phyloP scores from a whole-genome alignment of 2,329 filamentous ascomycete genomes.

The Aspergillus piperis region DNA sequence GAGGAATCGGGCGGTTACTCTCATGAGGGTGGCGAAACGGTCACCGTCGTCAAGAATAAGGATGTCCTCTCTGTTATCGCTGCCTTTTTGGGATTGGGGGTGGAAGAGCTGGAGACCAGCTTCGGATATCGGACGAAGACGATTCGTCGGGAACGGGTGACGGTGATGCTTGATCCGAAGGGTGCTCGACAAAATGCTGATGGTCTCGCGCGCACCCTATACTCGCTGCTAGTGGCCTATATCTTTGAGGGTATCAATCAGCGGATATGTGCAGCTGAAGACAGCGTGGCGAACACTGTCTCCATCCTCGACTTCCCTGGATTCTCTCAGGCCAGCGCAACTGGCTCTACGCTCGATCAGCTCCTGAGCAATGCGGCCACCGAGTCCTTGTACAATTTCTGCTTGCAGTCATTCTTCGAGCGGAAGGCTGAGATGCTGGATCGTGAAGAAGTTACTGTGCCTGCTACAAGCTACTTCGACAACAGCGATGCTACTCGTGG shows the following conservation, averaged over 20 bases:
- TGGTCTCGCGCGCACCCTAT: slow-evolving; percentile 88
- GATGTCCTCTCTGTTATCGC: slow-evolving; percentile 83
- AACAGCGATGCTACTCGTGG: slow-evolving; percentile 94
- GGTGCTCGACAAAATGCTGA: slow-evolving; percentile 91
- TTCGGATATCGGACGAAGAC: slow-evolving; percentile 97
- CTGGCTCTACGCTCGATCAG: slow-evolving; percentile 84
- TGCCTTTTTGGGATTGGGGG: slow-evolving; percentile 87
- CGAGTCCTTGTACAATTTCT: slow-evolving; percentile 89
- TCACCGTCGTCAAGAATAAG: slow-evolving; percentile 90
- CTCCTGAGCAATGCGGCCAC: slow-evolving; percentile 92
- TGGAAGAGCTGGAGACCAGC: slow-evolving; percentile 79
- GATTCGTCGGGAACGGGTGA: slow-evolving; percentile 93
- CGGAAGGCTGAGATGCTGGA: slow-evolving; percentile 90
- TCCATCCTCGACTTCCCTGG: slow-evolving; percentile 96
- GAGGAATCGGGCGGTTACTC: slow-evolving; percentile 97
- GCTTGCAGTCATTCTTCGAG: slow-evolving; percentile 94
- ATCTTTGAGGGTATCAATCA: slow-evolving; percentile 93
- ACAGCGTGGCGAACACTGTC: slow-evolving; percentile 87
- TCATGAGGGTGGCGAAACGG: slow-evolving; percentile 83
- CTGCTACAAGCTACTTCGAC: slow-evolving; percentile 95
- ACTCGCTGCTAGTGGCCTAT: slow-evolving; percentile 90
- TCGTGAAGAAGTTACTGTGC: slow-evolving; percentile 85
- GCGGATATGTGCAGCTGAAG: slow-evolving; percentile 80
- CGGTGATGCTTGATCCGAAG: slow-evolving; percentile 91
- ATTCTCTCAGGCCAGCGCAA: slow-evolving; percentile 81